A percentile compares a stretch with the other conserved stretches of the same genome.
Evolutionary conservation across 2,329 filamentous ascomycete genomes (phyloP).

Genomic region (Fusarium sp.): DNA sequence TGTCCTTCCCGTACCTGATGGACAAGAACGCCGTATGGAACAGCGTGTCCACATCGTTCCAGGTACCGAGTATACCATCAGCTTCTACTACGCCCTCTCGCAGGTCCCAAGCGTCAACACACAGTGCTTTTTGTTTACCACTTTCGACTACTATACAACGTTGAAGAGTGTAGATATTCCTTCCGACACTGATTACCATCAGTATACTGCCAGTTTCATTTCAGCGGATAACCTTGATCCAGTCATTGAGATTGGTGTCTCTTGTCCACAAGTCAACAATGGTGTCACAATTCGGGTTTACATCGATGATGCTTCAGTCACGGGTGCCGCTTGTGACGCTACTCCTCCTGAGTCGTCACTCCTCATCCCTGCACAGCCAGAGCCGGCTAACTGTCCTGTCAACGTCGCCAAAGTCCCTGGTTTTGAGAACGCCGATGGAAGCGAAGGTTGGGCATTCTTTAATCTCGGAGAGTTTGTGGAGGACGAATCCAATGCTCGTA

Average conservation of each 20-base stretch:
- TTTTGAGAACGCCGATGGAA: too few relatives aligned
- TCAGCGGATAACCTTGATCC: conserved; percentile 11
- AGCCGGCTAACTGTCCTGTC: not conserved
- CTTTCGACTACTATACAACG: conserved; percentile 3
- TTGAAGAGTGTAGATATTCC: not conserved
- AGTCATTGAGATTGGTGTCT: not conserved
- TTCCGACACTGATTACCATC: not conserved
- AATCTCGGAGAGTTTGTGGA: rapidly evolving
- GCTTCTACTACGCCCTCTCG: not conserved
- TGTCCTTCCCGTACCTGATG: not conserved
- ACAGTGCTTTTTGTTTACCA: not conserved
- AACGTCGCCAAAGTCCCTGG: not conserved
- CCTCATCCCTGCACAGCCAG: not conserved
- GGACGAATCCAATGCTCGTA: not conserved
- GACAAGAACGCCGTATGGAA: conserved; percentile 5
- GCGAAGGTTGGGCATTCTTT: not conserved
- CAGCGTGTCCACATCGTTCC: not conserved
- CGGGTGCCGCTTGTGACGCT: not conserved
- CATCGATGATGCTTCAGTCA: not conserved
- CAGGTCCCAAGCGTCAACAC: rapidly evolving
- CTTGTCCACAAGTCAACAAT: not conserved
- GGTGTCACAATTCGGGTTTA: too few relatives aligned
- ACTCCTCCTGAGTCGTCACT: not conserved
- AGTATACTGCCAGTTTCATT: not conserved
- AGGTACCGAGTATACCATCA: not conserved